Conservation (phyloP, 371 early-diverging fungal genomes). For the Rhizopus sp. region DNA sequence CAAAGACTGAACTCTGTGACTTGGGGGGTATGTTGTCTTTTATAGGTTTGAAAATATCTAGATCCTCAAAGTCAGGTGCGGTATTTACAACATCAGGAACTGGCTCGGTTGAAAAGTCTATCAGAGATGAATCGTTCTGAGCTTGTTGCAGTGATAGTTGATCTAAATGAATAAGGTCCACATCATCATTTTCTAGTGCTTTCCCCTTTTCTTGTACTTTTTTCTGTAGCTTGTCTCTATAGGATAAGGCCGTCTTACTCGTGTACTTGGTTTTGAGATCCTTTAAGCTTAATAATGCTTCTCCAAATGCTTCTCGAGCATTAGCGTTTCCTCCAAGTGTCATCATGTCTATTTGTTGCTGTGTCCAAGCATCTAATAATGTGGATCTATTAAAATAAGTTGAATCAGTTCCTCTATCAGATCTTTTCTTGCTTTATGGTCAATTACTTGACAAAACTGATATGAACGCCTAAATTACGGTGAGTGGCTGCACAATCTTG, state of each 20-base stretch:
- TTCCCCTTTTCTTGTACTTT: constrained; percentile 48
- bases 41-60: constrained; percentile 19
- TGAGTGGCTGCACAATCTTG: constrained; percentile 97
- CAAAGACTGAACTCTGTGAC: not conserved
- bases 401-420: not conserved
- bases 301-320: constrained; percentile 77
- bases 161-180: constrained; percentile 13
- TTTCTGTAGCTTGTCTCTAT: constrained; percentile 74
- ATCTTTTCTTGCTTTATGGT: not conserved
- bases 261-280: constrained; percentile 87
- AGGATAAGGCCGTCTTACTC: constrained; percentile 68
- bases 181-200: not conserved
- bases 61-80: constrained; percentile 6
- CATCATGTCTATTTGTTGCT: constrained; percentile 93
- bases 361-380: constrained; percentile 85
- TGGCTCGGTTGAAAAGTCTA: constrained; percentile 6
- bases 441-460: constrained; percentile 89
- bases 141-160: constrained; percentile 3
- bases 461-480: constrained; percentile 93
- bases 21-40: not conserved
- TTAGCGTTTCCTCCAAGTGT: constrained; percentile 75
- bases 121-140: not conserved
- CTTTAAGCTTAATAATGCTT: constrained; percentile 51
- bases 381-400: constrained; percentile 64
- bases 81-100: not conserved